These are phyloP conservation scores for Acacia pycnantha DNA, from an alignment of 331 rosid genomes.

Conservation along the genomic window DNA sequence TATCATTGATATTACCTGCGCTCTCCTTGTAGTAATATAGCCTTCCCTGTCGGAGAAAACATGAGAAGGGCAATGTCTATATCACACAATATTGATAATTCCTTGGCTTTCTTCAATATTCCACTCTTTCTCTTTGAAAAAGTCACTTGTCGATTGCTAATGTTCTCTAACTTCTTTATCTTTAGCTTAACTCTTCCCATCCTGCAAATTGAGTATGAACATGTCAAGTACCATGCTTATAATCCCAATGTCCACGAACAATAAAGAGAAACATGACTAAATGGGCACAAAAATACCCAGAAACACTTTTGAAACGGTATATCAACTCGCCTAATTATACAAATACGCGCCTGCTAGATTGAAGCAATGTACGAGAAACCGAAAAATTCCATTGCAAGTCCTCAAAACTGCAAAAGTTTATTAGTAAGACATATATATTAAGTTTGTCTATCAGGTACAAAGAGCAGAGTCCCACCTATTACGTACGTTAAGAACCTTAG, in stretches of 20 bases:
- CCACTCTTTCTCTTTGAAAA: constrained; percentile 71
- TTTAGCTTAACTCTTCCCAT: constrained; percentile 88
- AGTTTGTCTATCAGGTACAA: background rate
- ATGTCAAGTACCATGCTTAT: background rate
- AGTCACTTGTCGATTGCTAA: constrained; percentile 68
- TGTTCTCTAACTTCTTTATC: constrained; percentile 79
- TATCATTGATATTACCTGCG: constrained; percentile 48
- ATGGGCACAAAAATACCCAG: background rate
- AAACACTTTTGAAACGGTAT: background rate
- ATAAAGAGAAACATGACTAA: background rate
- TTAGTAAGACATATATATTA: background rate
- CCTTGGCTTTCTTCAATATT: constrained; percentile 75
- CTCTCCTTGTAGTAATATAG: constrained; percentile 66
- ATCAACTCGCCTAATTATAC: constrained; percentile 28
- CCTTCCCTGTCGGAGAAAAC: constrained; percentile 78
- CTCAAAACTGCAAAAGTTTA: background rate
- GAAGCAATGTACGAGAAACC: background rate
- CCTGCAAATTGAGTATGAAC: constrained; percentile 41
- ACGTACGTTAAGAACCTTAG: background rate
- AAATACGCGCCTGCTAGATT: constrained; percentile 22
- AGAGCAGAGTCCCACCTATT: background rate
- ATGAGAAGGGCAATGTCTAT: constrained; percentile 65
- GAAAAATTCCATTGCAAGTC: background rate
- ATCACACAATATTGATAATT: constrained; percentile 72
- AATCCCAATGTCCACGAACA: constrained; percentile 10